Conservation (phyloP, 2,329 filamentous ascomycete genomes). For the Didymella pomorum region DNA sequence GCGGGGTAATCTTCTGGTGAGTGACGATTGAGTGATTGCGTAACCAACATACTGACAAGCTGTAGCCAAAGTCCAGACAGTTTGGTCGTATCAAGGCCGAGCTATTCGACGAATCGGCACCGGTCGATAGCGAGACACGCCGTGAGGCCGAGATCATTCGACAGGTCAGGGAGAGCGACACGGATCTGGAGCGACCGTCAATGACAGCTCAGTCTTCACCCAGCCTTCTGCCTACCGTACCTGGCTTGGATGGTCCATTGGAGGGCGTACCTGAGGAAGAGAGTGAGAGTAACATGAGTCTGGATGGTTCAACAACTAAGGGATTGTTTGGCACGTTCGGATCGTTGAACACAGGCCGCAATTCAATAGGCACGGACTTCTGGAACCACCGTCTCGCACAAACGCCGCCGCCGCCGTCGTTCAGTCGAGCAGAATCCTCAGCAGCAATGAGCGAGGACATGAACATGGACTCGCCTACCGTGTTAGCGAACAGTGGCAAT, state of each 20-base stretch:
- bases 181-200: constrained; percentile 62
- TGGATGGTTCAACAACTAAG: constrained; percentile 51
- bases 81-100: constrained; percentile 93
- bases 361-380: constrained; percentile 75
- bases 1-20: constrained; percentile 85
- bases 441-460: constrained; percentile 70
- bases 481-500: constrained; percentile 36
- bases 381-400: constrained; percentile 74
- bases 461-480: constrained; percentile 72
- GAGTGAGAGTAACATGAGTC: constrained; percentile 65
- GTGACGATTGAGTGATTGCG: constrained; percentile 40
- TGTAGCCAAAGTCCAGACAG: constrained; percentile 90
- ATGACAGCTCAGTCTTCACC: constrained; percentile 74
- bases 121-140: constrained; percentile 85
- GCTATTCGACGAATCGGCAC: constrained; percentile 84
- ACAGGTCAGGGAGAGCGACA: constrained; percentile 90
- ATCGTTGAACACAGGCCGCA: constrained; percentile 79
- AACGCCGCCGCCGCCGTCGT: constrained; percentile 65
- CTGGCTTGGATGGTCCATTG: constrained; percentile 64
- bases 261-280: constrained; percentile 75
- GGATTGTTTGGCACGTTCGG: constrained; percentile 71
- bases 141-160: constrained; percentile 95
- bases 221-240: constrained; percentile 64
- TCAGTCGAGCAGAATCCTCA: constrained; percentile 64
- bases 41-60: constrained; percentile 24